Base-by-base conservation (phyloP, 805 yeast species). In the Pichia scutulata region DNA sequence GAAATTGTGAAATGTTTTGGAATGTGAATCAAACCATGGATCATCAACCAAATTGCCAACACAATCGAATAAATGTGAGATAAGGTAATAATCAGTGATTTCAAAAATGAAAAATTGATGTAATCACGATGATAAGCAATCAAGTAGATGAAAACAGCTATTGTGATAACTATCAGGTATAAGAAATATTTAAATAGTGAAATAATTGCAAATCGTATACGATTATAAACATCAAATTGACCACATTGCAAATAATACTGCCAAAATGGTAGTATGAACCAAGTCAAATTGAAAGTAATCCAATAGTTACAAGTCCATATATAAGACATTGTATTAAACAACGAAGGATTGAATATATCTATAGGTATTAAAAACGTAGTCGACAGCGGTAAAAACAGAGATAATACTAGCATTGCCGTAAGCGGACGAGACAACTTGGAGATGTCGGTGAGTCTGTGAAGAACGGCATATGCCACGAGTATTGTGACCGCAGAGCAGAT, bases 281-380 rank as follows among this genome's bases (percentile, higher is more conserved):
- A 88, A 41, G 95, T 88, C 49, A 87, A 67, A n/a, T 73, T 60
- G 58, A 87, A 88, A 0, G 95, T 85, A 10, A 78, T 67, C 96
- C 96, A 88, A 64, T 88, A 88, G 48, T 84, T 81, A 44, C 78
- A 59, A 57, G 84, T 76, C 96, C 96, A 88, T 39, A 84, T 60
- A 12, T 37, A 25, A 7, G 21, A 21, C 5, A 71, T 39, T 23
- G 28, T 9, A 5, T 28, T 16, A 7, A 19, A 39, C 73, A 55
- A 83, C 73, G 57, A 80, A 65, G 10, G 70, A 55, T 36, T 51
- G 33, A 84, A 75, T 43, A 86, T 74, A 65, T 88, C 96, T 28
- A 84, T 73, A 1, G 96, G 95, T 21, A 87, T 72, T 7, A 88
- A 70, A 45, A 83, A 81, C 1, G 86, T 79, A 44, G 84, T 84